phyloP scores from a whole-genome alignment of 1,139 yeast species.

The Candida gigantensis region DNA sequence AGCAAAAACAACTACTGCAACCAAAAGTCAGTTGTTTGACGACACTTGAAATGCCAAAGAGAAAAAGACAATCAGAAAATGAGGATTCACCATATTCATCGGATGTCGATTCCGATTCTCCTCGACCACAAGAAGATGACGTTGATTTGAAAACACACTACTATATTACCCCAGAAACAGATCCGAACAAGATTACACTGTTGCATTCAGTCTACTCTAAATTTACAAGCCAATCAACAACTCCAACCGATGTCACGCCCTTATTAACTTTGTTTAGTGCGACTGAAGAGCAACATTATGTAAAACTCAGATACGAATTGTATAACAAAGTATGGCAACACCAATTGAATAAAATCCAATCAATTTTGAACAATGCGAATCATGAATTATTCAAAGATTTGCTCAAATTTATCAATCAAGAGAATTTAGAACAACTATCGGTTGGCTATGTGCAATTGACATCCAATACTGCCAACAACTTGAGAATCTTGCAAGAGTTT shows the following conservation, averaged over 20 bases:
- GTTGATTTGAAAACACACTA: constrained; percentile 13
- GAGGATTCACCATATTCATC: neutral
- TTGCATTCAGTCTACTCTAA: constrained; percentile 5
- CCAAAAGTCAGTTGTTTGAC: too few species aligned
- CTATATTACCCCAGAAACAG: constrained; percentile 12
- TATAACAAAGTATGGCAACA: constrained; percentile 40
- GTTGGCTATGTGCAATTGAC: constrained; percentile 53
- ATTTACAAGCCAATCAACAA: constrained; percentile 9
- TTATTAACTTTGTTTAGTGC: constrained; percentile 42
- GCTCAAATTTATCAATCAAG: constrained; percentile 25
- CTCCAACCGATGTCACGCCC: constrained; percentile 21
- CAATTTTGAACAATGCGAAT: constrained; percentile 41
- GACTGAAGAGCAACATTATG: constrained; percentile 37
- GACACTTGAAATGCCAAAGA: too few species aligned
- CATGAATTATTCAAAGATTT: constrained; percentile 37
- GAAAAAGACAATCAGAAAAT: constrained; percentile 1
- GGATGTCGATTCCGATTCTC: neutral
- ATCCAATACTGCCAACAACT: constrained; percentile 59
- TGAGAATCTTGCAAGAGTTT: constrained; percentile 47
- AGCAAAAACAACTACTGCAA: too few species aligned
- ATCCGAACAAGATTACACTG: constrained; percentile 2
- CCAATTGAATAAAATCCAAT: constrained; percentile 37
- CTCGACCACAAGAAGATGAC: constrained; percentile 3
- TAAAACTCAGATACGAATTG: constrained; percentile 36
- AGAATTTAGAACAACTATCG: constrained; percentile 25